Evolutionary conservation across 805 yeast genomes (phyloP), one percentile per base, ranked within the genome.

Genomic region (Aciculoconidium aculeatum): DNA sequence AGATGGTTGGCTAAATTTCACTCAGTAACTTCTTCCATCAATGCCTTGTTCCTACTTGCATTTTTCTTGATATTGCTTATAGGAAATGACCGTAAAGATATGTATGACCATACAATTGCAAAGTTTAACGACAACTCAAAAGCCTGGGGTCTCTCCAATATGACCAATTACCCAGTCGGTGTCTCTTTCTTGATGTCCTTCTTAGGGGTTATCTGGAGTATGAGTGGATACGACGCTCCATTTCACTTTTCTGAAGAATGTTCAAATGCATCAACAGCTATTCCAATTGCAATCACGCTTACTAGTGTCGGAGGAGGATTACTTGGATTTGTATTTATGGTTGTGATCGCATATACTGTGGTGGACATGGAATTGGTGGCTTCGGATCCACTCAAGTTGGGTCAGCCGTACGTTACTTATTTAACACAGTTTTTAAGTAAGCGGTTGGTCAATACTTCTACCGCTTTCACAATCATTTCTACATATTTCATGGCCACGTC

Each of bases 181-280:
- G 59, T 75, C 29, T 67, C 77, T 15, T 59, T 73, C 44, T 50
- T 77, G 33, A 61, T 72, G 64, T 60, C 74, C 6, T 75, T 74
- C 50, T 48, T 72, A 44, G 75, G 80, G 9, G 77, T 69, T 17
- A 70, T 73, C 34, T 75, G 80, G 80, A 73, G 79, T 18, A 77
- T 79, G 84, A 68, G 79, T 23, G 85, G 85, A 15, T 80, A 76
- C 45, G 86, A 80, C 47, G 73, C 82, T 12, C 81, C 85, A 0
- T 80, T 78, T 59, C 86, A 80, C 44, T 58, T 79, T 35, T 66
- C 82, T 11, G 87, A 78, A 53, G 87, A 79, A 44, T 72, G 79
- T 40, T 56, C 75, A 27, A 77, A 77, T 46, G 81, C 83, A 7
- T 57, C 71, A 17, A 53, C 61, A 8, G 81, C 80, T 4, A 75